phyloP scores from a whole-genome alignment of 23 red algal species.

The Gracilaria gracilis region DNA sequence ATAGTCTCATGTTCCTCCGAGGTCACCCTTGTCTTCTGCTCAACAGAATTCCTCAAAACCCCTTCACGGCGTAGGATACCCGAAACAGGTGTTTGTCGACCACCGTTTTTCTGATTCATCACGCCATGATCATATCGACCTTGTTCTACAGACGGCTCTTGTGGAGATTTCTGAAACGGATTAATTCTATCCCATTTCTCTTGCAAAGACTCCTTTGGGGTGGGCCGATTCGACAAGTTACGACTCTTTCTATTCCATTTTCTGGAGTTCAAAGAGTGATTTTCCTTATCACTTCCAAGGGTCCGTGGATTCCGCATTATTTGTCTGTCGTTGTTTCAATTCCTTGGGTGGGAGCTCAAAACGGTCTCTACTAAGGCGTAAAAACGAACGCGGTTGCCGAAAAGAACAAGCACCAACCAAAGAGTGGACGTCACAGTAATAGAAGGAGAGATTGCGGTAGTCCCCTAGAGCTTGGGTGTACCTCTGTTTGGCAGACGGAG shows the following conservation, averaged over 20 bases:
- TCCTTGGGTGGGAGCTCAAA: too few species aligned
- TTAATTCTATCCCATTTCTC: constrained; percentile 9
- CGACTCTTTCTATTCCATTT: not conserved
- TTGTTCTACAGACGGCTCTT: not conserved
- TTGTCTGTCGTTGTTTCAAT: not conserved
- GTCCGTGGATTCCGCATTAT: not conserved
- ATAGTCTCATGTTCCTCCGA: not conserved
- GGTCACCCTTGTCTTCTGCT: not conserved
- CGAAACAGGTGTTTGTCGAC: not conserved
- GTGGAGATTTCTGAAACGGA: constrained; percentile 8
- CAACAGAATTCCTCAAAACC: not conserved
- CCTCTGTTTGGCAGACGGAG: not conserved
- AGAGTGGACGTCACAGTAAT: not conserved
- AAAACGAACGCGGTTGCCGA: too few species aligned
- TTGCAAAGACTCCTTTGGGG: not conserved
- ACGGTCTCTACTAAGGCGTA: too few species aligned
- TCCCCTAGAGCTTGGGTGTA: not conserved
- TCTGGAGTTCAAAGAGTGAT: not conserved
- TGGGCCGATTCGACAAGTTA: not conserved
- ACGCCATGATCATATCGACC: not conserved
- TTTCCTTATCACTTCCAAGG: constrained; percentile 1
- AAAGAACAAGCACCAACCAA: too few species aligned
- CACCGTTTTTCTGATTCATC: not conserved
- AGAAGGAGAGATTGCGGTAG: too few species aligned
- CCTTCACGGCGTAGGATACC: not conserved